Percentiles rank a stretch among this genome's conserved stretches.
Conservation (phyloP, 371 early-diverging fungal species). For the Haplosporangium sp. region DNA sequence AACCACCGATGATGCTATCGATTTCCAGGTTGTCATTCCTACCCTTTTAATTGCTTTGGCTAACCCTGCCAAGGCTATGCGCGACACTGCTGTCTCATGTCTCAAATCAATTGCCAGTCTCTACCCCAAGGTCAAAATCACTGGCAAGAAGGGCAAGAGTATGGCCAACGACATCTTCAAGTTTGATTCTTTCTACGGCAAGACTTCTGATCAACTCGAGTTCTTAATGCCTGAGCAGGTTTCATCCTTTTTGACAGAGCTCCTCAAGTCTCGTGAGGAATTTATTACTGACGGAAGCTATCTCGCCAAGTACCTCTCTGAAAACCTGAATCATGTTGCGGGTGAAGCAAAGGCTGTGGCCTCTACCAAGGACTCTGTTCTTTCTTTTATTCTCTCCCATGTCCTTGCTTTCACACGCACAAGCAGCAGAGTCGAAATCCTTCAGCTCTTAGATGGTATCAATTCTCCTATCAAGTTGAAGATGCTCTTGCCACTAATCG, state of each 20-base stretch:
- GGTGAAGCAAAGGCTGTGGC: conserved; percentile 36
- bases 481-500: conserved; percentile 74
- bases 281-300: conserved; percentile 59
- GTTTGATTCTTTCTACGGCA: conserved; percentile 68
- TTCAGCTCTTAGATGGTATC: conserved; percentile 66
- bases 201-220: conserved; percentile 45
- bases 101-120: conserved; percentile 62
- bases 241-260: conserved; percentile 19
- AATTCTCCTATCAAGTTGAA: conserved; percentile 73
- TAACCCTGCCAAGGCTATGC: conserved; percentile 64
- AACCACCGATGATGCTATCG: conserved; percentile 55
- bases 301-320: conserved; percentile 39
- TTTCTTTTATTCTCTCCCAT: conserved; percentile 80
- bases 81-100: conserved; percentile 69
- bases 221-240: conserved; percentile 44
- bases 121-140: conserved; percentile 64
- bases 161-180: conserved; percentile 61
- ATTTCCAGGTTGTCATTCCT: conserved; percentile 88
- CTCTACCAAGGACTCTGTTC: conserved; percentile 47
- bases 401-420: conserved; percentile 62
- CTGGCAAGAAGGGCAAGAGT: conserved; percentile 58
- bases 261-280: conserved; percentile 60
- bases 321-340: conserved; percentile 25
- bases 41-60: conserved; percentile 75
- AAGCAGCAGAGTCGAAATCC: conserved; percentile 63